Evolutionary conservation across 495 filamentous ascomycete species (phyloP).

Genomic region (Thermothielavioides terrestris): DNA sequence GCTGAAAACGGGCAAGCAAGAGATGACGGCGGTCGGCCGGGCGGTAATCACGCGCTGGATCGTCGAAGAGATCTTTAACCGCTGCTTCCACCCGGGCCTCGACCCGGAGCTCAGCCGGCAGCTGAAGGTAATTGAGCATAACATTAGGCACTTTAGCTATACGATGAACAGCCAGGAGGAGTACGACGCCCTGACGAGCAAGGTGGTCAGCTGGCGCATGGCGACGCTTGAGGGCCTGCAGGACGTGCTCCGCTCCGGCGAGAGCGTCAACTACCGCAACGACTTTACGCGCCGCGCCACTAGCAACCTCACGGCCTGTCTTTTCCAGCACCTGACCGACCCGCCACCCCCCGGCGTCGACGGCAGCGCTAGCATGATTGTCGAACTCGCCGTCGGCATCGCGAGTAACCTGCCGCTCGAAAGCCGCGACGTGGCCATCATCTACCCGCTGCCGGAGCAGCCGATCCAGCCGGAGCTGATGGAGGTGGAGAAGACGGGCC

Average conservation of each 20-base stretch:
- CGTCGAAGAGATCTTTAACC: conserved; percentile 82
- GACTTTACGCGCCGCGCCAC: conserved; percentile 61
- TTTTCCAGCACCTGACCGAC: conserved; percentile 66
- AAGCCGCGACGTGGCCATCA: conserved; percentile 80
- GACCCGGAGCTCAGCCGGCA: conserved; percentile 65
- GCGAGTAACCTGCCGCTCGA: conserved; percentile 81
- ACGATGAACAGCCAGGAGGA: conserved; percentile 71
- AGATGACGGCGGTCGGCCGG: conserved; percentile 94
- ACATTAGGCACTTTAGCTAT: conserved; percentile 68
- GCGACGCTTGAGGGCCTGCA: conserved; percentile 87
- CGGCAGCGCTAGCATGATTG: conserved; percentile 76
- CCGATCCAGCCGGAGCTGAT: conserved; percentile 60
- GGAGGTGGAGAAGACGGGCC: conserved; percentile 66
- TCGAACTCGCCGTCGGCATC: conserved; percentile 84
- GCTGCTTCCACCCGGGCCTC: conserved; percentile 82
- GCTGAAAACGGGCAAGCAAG: conserved; percentile 70
- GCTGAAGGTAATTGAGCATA: conserved; percentile 81
- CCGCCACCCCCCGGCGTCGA: conserved; percentile 69
- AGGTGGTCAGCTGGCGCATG: conserved; percentile 87
- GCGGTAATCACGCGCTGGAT: conserved; percentile 86
- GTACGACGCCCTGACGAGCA: conserved; percentile 76
- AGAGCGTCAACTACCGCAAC: conserved; percentile 53
- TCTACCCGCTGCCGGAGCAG: conserved; percentile 70
- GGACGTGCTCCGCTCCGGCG: conserved; percentile 55
- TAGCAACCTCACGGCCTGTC: conserved; percentile 56